Evolutionary conservation across 768 basidiomycete species (phyloP).

Genomic region (Lentinula detonsa): DNA sequence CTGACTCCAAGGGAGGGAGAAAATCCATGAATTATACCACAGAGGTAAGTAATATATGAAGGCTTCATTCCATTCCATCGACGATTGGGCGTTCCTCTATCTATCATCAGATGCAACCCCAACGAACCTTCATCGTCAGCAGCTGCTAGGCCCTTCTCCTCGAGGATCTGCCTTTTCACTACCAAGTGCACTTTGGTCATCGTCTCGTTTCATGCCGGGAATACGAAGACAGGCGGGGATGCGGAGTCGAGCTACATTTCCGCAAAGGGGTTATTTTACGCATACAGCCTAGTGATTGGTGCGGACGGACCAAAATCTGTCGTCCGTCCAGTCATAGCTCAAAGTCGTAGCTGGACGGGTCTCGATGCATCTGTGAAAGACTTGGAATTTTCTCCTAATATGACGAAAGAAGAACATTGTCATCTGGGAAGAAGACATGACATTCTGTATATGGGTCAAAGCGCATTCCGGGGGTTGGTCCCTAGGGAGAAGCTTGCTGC

Average conservation of each 20-base stretch:
- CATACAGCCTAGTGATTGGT: constrained; percentile 43
- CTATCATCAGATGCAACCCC: neutral
- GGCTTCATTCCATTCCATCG: too few species aligned
- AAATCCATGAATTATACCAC: neutral
- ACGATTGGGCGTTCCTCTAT: neutral
- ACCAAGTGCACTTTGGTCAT: constrained; percentile 21
- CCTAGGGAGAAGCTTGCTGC: constrained; percentile 22
- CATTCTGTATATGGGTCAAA: constrained; percentile 36
- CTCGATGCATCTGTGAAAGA: constrained; percentile 7
- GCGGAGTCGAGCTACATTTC: constrained; percentile 27
- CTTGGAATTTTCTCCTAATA: constrained; percentile 8
- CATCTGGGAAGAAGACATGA: constrained; percentile 5
- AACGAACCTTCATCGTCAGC: constrained; percentile 18
- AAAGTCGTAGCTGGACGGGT: too few species aligned
- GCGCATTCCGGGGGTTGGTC: constrained; percentile 32
- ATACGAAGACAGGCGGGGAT: constrained; percentile 3
- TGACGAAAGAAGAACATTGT: constrained; percentile 10
- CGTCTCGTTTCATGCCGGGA: constrained; percentile 20
- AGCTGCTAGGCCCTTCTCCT: constrained; percentile 19
- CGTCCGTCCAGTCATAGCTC: constrained; percentile 9
- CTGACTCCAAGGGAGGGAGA: neutral
- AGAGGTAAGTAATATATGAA: neutral
- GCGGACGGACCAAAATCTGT: constrained; percentile 31
- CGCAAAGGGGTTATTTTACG: constrained; percentile 35
- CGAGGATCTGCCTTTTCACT: constrained; percentile 13